phyloP scores from a whole-genome alignment of 352 stramenopile species.

The Globisporangium spinosum region DNA sequence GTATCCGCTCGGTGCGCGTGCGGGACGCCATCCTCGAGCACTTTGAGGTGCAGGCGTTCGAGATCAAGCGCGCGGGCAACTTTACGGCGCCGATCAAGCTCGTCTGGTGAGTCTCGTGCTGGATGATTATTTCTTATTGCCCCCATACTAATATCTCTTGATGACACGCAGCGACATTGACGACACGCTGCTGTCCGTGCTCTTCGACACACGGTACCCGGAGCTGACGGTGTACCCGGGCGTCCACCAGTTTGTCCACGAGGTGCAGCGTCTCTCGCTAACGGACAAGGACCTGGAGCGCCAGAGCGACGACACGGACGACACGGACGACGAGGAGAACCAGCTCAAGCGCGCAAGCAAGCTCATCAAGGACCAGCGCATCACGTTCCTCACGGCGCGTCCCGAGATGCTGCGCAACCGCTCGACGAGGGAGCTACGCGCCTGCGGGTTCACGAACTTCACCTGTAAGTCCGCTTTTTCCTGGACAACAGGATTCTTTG shows the following conservation, averaged over 20 bases:
- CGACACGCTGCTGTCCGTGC: constrained; percentile 69
- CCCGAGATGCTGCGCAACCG: constrained; percentile 66
- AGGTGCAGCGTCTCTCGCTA: constrained; percentile 47
- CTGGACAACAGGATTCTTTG: neutral
- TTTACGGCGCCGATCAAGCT: constrained; percentile 64
- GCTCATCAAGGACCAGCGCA: constrained; percentile 30
- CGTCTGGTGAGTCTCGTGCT: constrained; percentile 43
- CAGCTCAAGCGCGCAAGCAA: constrained; percentile 1
- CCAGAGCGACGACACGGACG: constrained; percentile 7
- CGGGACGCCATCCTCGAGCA: constrained; percentile 59
- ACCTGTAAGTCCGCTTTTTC: constrained; percentile 39
- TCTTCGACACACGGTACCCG: constrained; percentile 80
- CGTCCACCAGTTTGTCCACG: constrained; percentile 79
- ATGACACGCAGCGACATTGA: constrained; percentile 60
- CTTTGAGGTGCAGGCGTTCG: constrained; percentile 50
- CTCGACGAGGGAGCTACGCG: constrained; percentile 56
- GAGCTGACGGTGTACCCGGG: constrained; percentile 80
- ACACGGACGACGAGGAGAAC: constrained; percentile 22
- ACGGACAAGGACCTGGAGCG: constrained; percentile 22
- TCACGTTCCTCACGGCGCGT: constrained; percentile 74
- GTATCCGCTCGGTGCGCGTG: constrained; percentile 36
- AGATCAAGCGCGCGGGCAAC: constrained; percentile 21
- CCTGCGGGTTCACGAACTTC: constrained; percentile 72
- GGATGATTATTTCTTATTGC: neutral
- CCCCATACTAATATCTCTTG: neutral